phyloP scores from a whole-genome alignment of 2,329 filamentous ascomycete genomes.

The Exophiala dermatitidis region DNA sequence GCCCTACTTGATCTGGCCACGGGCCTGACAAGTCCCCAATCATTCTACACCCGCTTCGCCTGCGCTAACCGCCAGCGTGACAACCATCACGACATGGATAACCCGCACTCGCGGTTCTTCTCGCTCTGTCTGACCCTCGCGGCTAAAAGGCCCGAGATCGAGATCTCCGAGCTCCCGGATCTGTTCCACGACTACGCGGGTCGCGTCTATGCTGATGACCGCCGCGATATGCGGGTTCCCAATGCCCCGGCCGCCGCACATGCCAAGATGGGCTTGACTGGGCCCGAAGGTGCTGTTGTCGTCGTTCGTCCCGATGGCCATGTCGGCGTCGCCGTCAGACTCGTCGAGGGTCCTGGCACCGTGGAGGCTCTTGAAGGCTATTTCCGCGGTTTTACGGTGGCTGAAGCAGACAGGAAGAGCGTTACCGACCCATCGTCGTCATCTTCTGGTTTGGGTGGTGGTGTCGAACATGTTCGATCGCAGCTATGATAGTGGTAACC shows the following conservation, averaged over 20 bases:
- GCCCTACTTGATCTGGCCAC: slow-evolving; percentile 65
- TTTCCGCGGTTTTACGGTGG: slow-evolving; percentile 42
- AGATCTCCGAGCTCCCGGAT: slow-evolving; percentile 65
- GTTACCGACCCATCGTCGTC: neutral
- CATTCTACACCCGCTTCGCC: slow-evolving; percentile 60
- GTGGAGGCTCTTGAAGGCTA: slow-evolving; percentile 77
- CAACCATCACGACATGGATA: slow-evolving; percentile 71
- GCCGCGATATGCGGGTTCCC: slow-evolving; percentile 63
- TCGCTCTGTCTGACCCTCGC: slow-evolving; percentile 72
- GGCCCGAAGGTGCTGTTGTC: slow-evolving; percentile 59
- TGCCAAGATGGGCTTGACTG: slow-evolving; percentile 68
- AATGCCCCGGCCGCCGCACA: slow-evolving; percentile 68
- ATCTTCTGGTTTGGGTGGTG: slow-evolving; percentile 11
- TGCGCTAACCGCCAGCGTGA: slow-evolving; percentile 48
- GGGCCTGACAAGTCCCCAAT: slow-evolving; percentile 57
- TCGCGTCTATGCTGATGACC: slow-evolving; percentile 80
- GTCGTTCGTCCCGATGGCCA: slow-evolving; percentile 84
- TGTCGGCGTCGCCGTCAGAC: slow-evolving; percentile 64
- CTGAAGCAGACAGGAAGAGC: neutral
- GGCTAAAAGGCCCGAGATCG: slow-evolving; percentile 58
- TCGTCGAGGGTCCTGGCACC: slow-evolving; percentile 70
- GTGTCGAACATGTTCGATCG: slow-evolving; percentile 6
- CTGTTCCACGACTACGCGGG: slow-evolving; percentile 68
- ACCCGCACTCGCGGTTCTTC: slow-evolving; percentile 77
- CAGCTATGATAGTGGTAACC: slow-evolving; percentile 3